Conservation (phyloP, 1,284 basidiomycete genomes). For the Somion occarium region DNA sequence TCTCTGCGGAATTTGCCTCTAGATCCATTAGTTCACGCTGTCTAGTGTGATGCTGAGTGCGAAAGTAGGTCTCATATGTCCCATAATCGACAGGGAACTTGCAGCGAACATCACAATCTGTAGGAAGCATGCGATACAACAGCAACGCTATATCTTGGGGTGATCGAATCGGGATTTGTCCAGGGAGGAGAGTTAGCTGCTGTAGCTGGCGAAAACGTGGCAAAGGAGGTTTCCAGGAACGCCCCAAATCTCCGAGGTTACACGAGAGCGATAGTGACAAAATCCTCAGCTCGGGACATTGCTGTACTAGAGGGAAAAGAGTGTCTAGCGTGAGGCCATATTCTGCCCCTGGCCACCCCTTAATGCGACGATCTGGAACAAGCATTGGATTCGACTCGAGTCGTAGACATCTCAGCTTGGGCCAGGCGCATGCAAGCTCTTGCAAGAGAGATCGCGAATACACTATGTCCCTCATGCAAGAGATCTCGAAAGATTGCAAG, state of each 20-base stretch:
- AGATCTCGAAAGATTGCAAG: not conserved
- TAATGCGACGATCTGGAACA: not conserved
- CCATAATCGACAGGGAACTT: not conserved
- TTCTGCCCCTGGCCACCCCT: no score
- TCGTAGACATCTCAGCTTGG: not conserved
- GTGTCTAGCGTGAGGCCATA: not conserved
- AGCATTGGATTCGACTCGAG: not conserved
- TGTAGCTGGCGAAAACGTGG: not conserved
- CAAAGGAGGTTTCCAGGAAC: not conserved
- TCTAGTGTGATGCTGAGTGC: no score
- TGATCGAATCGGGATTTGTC: not conserved
- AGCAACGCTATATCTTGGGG: not conserved
- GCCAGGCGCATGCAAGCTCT: not conserved
- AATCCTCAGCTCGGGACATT: not conserved
- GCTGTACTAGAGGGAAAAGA: not conserved
- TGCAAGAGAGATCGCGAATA: not conserved
- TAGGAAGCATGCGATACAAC: not conserved
- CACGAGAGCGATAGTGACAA: not conserved
- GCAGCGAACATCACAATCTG: not conserved
- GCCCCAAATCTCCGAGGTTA: not conserved
- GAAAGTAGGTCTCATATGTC: not conserved
- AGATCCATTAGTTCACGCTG: no score
- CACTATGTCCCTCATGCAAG: not conserved
- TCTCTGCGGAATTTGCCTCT: no score
- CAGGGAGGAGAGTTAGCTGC: not conserved